Evolutionary conservation across 2,329 filamentous ascomycete species (phyloP).

Genomic region (Coniochaeta hoffmannii): DNA sequence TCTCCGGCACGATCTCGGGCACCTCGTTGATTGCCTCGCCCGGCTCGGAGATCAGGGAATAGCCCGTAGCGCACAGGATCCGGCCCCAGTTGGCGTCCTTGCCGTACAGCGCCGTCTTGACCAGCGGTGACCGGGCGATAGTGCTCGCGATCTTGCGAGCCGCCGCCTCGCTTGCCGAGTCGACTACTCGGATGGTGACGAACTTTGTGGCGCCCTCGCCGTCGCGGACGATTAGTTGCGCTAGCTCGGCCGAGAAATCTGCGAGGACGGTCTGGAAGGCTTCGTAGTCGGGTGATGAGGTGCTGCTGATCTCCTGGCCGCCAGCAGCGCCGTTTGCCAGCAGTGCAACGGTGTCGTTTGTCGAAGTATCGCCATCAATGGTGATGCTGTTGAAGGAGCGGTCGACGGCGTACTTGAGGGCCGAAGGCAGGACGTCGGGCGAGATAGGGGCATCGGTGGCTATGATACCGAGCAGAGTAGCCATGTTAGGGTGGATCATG

Average conservation of each 20-base stretch:
- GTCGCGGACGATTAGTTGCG: conserved; percentile 89
- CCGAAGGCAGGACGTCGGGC: conserved; percentile 54
- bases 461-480: conserved; percentile 83
- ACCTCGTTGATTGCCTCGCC: conserved; percentile 51
- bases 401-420: conserved; percentile 69
- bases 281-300: conserved; percentile 53
- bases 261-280: conserved; percentile 66
- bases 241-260: conserved; percentile 72
- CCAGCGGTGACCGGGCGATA: conserved; percentile 85
- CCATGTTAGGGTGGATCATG: conserved; percentile 99
- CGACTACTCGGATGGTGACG: conserved; percentile 79
- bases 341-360: conserved; percentile 91
- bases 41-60: conserved; percentile 56
- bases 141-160: conserved; percentile 76
- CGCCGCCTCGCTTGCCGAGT: conserved; percentile 60
- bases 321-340: conserved; percentile 94
- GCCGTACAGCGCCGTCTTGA: conserved; percentile 96
- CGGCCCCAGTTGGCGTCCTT: conserved; percentile 98
- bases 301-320: conserved; percentile 52
- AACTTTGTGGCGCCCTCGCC: conserved; percentile 98
- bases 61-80: conserved; percentile 90
- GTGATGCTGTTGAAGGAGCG: conserved; percentile 95
- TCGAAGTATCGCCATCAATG: conserved; percentile 94
- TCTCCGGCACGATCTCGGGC: conserved; percentile 56
- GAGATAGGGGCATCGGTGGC: conserved; percentile 84